Conservation (phyloP, 441 rosid genomes). For the Metrosideros polymorpha region DNA sequence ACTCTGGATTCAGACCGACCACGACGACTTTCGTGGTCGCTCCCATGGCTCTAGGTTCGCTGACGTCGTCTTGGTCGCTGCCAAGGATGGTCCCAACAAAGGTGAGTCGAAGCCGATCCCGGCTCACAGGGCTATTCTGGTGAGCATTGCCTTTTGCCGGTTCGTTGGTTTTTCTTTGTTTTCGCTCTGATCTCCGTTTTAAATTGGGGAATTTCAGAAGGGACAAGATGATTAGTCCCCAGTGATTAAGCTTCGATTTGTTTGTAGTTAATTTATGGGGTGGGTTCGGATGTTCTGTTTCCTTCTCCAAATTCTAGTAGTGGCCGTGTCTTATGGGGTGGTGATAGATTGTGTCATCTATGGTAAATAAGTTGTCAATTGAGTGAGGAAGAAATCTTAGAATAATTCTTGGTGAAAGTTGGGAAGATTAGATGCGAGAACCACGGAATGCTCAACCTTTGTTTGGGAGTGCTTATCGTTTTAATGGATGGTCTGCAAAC, state of each 20-base stretch:
- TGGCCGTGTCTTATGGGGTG: too few species aligned
- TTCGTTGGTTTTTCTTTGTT: background rate
- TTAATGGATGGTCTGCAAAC: too few species aligned
- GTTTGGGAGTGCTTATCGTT: background rate
- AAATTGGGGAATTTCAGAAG: background rate
- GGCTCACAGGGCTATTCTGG: slow-evolving; percentile 72
- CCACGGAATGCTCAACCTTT: too few species aligned
- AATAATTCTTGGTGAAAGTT: background rate
- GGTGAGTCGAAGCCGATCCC: slow-evolving; percentile 43
- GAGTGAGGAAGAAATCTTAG: background rate
- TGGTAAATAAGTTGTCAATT: background rate
- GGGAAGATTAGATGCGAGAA: too few species aligned
- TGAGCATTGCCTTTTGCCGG: slow-evolving; percentile 11
- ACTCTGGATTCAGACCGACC: slow-evolving; percentile 42
- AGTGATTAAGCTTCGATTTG: background rate
- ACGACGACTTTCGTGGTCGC: slow-evolving; percentile 1
- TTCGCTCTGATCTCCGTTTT: background rate
- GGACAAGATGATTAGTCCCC: background rate
- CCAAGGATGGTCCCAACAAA: slow-evolving; percentile 20
- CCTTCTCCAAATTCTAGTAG: background rate
- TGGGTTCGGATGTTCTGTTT: background rate
- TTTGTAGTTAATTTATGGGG: background rate
- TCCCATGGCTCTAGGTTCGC: slow-evolving; percentile 29
- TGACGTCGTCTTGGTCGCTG: slow-evolving; percentile 60
- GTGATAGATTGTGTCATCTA: too few species aligned